Conservation (phyloP, 2,329 filamentous ascomycete genomes). For the Fusarium cicatricum region DNA sequence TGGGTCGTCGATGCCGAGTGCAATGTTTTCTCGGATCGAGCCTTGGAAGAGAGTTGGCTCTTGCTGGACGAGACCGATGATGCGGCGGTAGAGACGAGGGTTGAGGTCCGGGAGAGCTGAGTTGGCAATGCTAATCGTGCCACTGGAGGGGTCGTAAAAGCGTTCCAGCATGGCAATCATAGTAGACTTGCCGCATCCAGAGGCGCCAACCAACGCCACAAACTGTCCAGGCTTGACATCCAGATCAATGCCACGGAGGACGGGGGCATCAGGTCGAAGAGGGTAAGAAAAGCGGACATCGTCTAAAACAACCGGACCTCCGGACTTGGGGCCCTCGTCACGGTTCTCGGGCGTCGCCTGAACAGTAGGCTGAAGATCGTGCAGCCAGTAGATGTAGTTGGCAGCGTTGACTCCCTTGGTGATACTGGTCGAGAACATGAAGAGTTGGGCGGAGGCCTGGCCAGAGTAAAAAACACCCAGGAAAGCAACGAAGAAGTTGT, state of each 20-base stretch:
- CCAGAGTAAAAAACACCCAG: slow-evolving; percentile 58
- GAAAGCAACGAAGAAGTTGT: slow-evolving; percentile 60
- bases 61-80: slow-evolving; percentile 65
- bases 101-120: slow-evolving; percentile 53
- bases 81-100: slow-evolving; percentile 59
- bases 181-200: slow-evolving; percentile 68
- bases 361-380: slow-evolving; percentile 52
- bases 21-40: slow-evolving; percentile 83
- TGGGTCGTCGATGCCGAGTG: slow-evolving; percentile 38
- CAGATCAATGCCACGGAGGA: slow-evolving; percentile 52
- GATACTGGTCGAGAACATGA: slow-evolving; percentile 60
- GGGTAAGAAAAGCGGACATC: slow-evolving; percentile 72
- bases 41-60: slow-evolving; percentile 77
- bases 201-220: slow-evolving; percentile 60
- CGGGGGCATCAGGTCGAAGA: slow-evolving; percentile 49
- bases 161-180: slow-evolving; percentile 62
- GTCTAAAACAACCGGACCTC: slow-evolving; percentile 55
- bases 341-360: slow-evolving; percentile 53
- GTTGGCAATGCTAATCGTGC: slow-evolving; percentile 57
- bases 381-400: slow-evolving; percentile 61
- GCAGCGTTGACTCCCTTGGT: slow-evolving; percentile 59
- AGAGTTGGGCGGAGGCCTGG: slow-evolving; percentile 52
- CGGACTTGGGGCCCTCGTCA: slow-evolving; percentile 47
- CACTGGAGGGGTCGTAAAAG: slow-evolving; percentile 55
- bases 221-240: slow-evolving; percentile 56